These are phyloP conservation scores for Botrytis sinoallii DNA, from an alignment of 2,329 filamentous ascomycete genomes.

Conservation along the genomic window DNA sequence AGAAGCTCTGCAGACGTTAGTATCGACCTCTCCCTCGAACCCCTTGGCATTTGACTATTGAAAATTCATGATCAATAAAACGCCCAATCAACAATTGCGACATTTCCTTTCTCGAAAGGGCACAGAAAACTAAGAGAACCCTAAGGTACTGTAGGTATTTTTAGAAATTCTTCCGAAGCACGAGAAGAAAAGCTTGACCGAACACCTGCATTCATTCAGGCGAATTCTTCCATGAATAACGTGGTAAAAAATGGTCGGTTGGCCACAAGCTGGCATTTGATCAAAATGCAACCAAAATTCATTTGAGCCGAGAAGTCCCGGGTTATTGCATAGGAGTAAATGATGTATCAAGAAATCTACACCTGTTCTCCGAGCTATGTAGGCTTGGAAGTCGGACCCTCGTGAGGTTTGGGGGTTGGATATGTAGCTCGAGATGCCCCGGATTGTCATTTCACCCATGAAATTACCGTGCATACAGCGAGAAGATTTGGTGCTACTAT, in stretches of 20 bases:
- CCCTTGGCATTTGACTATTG: slow-evolving; percentile 13
- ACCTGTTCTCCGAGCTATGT: background rate
- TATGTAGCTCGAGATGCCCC: background rate
- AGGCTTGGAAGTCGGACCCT: background rate
- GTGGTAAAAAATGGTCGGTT: background rate
- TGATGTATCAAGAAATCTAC: background rate
- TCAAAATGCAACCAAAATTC: background rate
- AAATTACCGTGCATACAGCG: background rate
- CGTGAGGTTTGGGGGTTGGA: background rate
- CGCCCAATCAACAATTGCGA: background rate
- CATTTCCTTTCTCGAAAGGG: background rate
- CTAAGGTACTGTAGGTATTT: background rate
- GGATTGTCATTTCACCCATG: background rate
- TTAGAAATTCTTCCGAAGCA: slow-evolving; percentile 4
- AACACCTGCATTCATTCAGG: slow-evolving; percentile 9
- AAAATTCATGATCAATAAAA: background rate
- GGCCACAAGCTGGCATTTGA: slow-evolving; percentile 1
- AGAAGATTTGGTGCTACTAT: background rate
- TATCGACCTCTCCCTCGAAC: background rate
- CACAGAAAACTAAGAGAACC: background rate
- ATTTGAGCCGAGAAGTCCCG: background rate
- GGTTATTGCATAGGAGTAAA: slow-evolving; percentile 7
- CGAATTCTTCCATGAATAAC: background rate
- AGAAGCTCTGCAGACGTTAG: background rate
- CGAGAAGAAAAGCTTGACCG: slow-evolving; percentile 9